These are phyloP conservation scores for Wickerhamomyces rabaulensis DNA, from an alignment of 805 yeast genomes.

Conservation along the genomic window DNA sequence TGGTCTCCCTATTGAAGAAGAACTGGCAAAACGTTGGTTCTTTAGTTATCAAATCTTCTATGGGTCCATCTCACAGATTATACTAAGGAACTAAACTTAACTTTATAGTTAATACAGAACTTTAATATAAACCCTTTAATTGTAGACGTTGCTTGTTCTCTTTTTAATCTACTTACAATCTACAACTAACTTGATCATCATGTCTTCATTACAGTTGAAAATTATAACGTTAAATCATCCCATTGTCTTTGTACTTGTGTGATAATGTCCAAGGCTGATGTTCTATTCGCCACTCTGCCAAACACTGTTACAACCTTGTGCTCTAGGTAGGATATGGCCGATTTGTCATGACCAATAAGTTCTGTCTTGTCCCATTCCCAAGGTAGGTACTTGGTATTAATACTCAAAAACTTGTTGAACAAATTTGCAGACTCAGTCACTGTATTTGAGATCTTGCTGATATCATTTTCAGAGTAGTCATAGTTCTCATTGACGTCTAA, in stretches of 20 bases:
- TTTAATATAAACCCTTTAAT: too few relatives aligned
- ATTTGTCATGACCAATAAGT: slow-evolving; percentile 1
- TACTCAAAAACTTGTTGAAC: slow-evolving; percentile 8
- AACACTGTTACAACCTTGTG: slow-evolving; percentile 5
- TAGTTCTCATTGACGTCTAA: slow-evolving; percentile 49
- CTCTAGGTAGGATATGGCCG: slow-evolving; percentile 6
- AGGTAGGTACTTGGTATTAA: slow-evolving; percentile 8
- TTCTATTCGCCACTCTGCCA: slow-evolving; percentile 2
- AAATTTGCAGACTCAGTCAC: slow-evolving; percentile 20
- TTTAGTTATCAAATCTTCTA: slow-evolving; percentile 96
- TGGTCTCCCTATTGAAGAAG: slow-evolving; percentile 98
- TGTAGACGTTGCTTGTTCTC: too few relatives aligned
- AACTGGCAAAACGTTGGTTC: slow-evolving; percentile 99
- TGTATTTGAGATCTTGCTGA: slow-evolving; percentile 27
- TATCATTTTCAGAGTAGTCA: slow-evolving; percentile 33
- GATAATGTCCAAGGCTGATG: not conserved
- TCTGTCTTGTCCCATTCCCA: slow-evolving; percentile 19
- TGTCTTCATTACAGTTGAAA: not conserved
- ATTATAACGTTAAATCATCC: slow-evolving; percentile 4
- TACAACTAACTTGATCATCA: too few relatives aligned
- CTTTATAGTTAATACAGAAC: not conserved
- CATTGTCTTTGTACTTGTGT: slow-evolving; percentile 3
- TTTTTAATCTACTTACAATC: too few relatives aligned
- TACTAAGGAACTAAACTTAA: slow-evolving; percentile 51
- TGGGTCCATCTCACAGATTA: slow-evolving; percentile 99